A percentile compares a stretch with the other conserved stretches of the same genome.
phyloP scores from a whole-genome alignment of 1,284 basidiomycete genomes.

The Malassezia sp. region DNA sequence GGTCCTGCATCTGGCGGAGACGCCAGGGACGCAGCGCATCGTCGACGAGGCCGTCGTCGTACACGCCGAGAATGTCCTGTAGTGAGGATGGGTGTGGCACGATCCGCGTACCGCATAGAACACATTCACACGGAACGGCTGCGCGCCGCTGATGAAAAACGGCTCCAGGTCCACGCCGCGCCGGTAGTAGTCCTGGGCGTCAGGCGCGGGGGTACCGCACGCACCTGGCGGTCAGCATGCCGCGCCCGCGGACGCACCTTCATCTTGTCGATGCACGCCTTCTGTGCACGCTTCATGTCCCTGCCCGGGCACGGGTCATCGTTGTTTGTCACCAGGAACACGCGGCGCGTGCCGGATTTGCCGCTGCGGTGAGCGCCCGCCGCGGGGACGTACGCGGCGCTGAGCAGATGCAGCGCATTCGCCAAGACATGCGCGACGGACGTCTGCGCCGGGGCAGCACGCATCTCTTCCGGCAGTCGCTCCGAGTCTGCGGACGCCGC shows the following conservation, averaged over 20 bases:
- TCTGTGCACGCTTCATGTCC: constrained; percentile 6
- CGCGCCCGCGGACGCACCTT: neutral
- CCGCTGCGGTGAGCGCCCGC: constrained; percentile 54
- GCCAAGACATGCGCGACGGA: constrained; percentile 56
- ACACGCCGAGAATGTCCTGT: constrained; percentile 37
- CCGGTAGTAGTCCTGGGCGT: constrained; percentile 54
- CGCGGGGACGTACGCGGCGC: constrained; percentile 55
- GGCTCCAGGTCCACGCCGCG: constrained; percentile 74
- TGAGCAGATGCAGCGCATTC: constrained; percentile 49
- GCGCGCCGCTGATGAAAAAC: constrained; percentile 71
- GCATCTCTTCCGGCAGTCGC: constrained; percentile 30
- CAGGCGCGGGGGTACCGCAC: too few relatives aligned
- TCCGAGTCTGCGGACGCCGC: neutral
- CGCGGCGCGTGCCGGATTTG: constrained; percentile 73
- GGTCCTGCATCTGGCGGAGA: constrained; percentile 14
- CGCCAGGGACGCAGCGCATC: constrained; percentile 16
- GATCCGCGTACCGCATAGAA: too few relatives aligned
- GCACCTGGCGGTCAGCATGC: too few relatives aligned
- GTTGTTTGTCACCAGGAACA: constrained; percentile 85
- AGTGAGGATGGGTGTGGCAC: too few relatives aligned
- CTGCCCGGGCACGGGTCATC: constrained; percentile 54
- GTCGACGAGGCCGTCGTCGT: constrained; percentile 32
- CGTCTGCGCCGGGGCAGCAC: constrained; percentile 50
- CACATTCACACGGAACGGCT: constrained; percentile 52
- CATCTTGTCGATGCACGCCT: constrained; percentile 14